Base-by-base conservation (phyloP, 192 early-diverging fungal genomes). In the Umbelopsis sp. region DNA sequence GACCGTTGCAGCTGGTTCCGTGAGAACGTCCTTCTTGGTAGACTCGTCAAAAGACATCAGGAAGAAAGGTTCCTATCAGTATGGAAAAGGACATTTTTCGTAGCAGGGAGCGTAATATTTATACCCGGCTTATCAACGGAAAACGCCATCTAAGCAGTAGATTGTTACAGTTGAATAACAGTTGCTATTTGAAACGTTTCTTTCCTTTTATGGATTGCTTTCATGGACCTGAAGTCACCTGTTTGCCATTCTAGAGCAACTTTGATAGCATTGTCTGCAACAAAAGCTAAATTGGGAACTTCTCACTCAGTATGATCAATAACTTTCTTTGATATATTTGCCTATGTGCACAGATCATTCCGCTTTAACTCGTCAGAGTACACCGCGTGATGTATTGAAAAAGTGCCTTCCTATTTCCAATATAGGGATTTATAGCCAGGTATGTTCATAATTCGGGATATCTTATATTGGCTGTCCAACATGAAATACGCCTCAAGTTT, bases 171-270 rank as follows among this genome's bases (percentile, higher is more conserved):
- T 1, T 49, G 26, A 7, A 32, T 7, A 34, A 3, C 12, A 62
- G 34, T 62, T 62, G 56, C 56, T 62, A 62, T 62, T 62, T 62
- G 31, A 31, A 62, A 62, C 56, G 56, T 62, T 62, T 62, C 56
- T 62, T 62, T 29, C 56, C 56, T 62, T 62, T 34, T 62, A 17
- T 12, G 56, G 47, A 49, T 2, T 49, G 0, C 47, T 17, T 49
- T 49, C 4, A 17, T 16, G 47, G n/a, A 16, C 8, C 20, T 21
- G 47, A 49, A n/a, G 20, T 49, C 47, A 49, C 47, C 47, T 49
- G 47, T 49, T 9, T 49, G 47, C 38, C 8, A 41, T 49, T 49
- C 47, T 49, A 17, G 47, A 49, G 47, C 47, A 47, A 1, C n/a
- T 49, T 49, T n/a, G 47, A 49, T 49, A 49, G n/a, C 10, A 7